Conservation (phyloP, 1,139 yeast genomes). For the Yamadazyma atlantica region DNA sequence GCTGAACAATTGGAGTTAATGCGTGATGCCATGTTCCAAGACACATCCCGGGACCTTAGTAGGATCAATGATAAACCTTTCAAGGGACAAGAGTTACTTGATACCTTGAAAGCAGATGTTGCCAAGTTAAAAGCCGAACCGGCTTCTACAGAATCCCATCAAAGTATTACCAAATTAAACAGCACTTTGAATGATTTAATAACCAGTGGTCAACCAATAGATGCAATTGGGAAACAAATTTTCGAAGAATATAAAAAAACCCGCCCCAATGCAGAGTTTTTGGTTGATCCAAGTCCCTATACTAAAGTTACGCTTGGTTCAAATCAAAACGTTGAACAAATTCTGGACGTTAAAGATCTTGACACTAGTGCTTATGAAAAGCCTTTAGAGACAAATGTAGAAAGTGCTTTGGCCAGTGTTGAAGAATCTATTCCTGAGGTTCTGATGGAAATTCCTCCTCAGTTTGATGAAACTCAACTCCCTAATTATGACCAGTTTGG, state of each 20-base stretch:
- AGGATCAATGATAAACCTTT: conserved; percentile 22
- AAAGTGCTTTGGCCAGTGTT: background rate
- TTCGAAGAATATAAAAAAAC: conserved; percentile 17
- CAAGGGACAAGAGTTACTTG: conserved; percentile 18
- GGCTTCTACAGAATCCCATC: conserved; percentile 2
- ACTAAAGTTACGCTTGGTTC: conserved; percentile 6
- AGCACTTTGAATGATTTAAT: conserved; percentile 19
- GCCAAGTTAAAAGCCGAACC: conserved; percentile 7
- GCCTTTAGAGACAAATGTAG: background rate
- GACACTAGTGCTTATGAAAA: conserved; percentile 22
- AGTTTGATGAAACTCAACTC: no score
- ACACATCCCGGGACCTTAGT: conserved; percentile 15
- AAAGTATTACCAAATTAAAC: conserved; percentile 9
- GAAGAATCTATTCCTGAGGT: background rate
- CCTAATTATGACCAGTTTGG: no score
- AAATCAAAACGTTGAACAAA: conserved; percentile 16
- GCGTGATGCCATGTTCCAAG: conserved; percentile 19
- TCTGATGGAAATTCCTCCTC: no score
- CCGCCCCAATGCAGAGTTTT: conserved; percentile 17
- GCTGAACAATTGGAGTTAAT: conserved; percentile 40
- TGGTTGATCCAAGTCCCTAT: conserved; percentile 9
- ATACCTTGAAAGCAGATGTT: conserved; percentile 21
- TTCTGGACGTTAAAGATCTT: conserved; percentile 27
- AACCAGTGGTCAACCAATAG: conserved; percentile 15
- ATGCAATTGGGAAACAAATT: conserved; percentile 18